phyloP scores from a whole-genome alignment of 2,329 filamentous ascomycete species.

The Aureobasidium sp. region DNA sequence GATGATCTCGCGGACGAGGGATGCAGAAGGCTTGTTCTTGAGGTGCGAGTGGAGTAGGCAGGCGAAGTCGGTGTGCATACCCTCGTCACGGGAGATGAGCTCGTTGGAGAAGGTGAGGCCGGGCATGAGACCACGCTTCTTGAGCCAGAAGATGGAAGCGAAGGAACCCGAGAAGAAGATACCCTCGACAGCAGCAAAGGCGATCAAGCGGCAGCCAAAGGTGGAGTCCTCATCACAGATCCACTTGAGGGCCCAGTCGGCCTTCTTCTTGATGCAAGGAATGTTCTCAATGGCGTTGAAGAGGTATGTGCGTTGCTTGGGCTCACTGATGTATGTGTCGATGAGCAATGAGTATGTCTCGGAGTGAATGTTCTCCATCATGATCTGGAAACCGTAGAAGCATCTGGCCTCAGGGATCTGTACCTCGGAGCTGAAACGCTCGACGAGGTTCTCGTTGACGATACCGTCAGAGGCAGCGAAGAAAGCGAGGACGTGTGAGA shows the following conservation, averaged over 20 bases:
- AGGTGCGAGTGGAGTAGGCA: slow-evolving; percentile 97
- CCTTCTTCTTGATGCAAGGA: slow-evolving; percentile 96
- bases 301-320: slow-evolving; percentile 83
- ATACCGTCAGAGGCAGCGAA: slow-evolving; percentile 98
- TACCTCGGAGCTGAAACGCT: slow-evolving; percentile 95
- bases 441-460: slow-evolving; percentile 98
- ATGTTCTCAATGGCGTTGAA: slow-evolving; percentile 99
- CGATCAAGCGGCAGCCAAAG: slow-evolving; percentile 90
- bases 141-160: slow-evolving; percentile 99
- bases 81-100: slow-evolving; percentile 98
- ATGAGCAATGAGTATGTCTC: slow-evolving; percentile 99
- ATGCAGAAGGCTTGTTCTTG: slow-evolving; percentile 77
- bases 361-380: slow-evolving; percentile 99
- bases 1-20: slow-evolving; percentile 80
- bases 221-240: slow-evolving; percentile 89
- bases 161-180: slow-evolving; percentile 99
- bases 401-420: slow-evolving; percentile 96
- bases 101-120: slow-evolving; percentile 99
- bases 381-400: slow-evolving; percentile 99
- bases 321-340: slow-evolving; percentile 98
- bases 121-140: slow-evolving; percentile 99
- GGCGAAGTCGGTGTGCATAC: slow-evolving; percentile 98
- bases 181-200: slow-evolving; percentile 95
- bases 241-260: slow-evolving; percentile 94
- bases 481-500: slow-evolving; percentile 97